phyloP scores from a whole-genome alignment of 495 filamentous ascomycete species.

The Hyaloscypha hepaticicola region DNA sequence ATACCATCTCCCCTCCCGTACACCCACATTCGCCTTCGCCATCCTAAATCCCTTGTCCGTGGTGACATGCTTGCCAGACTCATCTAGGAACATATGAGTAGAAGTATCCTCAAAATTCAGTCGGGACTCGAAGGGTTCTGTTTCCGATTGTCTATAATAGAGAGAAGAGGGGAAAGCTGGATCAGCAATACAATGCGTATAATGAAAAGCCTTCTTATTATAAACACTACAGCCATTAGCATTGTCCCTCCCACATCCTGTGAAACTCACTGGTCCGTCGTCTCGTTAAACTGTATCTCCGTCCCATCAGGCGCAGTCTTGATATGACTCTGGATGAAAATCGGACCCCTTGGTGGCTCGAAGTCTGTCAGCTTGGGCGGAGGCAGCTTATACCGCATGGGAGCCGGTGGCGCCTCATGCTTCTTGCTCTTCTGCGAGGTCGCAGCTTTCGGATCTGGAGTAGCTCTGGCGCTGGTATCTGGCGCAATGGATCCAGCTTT shows the following conservation, averaged over 20 bases:
- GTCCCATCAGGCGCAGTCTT: conserved; percentile 43
- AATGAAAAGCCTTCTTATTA: conserved; percentile 89
- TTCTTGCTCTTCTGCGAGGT: conserved; percentile 47
- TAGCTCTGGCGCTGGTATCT: conserved; percentile 47
- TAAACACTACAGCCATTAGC: conserved; percentile 57
- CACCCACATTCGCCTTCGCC: conserved; percentile 85
- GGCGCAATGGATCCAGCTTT: conserved; percentile 49
- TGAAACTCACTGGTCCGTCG: conserved; percentile 60
- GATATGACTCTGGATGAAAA: conserved; percentile 52
- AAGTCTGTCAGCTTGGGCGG: conserved; percentile 58
- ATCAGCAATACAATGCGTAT: conserved; percentile 88
- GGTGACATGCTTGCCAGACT: conserved; percentile 58
- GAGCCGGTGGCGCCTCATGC: conserved; percentile 36
- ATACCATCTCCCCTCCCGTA: conserved; percentile 88
- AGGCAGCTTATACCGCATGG: conserved; percentile 57
- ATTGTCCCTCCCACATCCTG: not conserved
- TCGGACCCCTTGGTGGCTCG: conserved; percentile 53
- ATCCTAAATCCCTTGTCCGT: conserved; percentile 81
- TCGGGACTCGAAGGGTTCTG: conserved; percentile 73
- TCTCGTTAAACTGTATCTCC: conserved; percentile 57
- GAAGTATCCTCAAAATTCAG: conserved; percentile 92
- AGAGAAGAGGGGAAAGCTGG: conserved; percentile 80
- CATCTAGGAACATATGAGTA: conserved; percentile 68
- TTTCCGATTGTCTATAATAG: conserved; percentile 86
- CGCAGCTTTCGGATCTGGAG: conserved; percentile 46